Evolutionary conservation across 73 alveolate genomes (phyloP), one percentile per base, ranked within the genome.

Genomic region (Durusdinium trenchii): DNA sequence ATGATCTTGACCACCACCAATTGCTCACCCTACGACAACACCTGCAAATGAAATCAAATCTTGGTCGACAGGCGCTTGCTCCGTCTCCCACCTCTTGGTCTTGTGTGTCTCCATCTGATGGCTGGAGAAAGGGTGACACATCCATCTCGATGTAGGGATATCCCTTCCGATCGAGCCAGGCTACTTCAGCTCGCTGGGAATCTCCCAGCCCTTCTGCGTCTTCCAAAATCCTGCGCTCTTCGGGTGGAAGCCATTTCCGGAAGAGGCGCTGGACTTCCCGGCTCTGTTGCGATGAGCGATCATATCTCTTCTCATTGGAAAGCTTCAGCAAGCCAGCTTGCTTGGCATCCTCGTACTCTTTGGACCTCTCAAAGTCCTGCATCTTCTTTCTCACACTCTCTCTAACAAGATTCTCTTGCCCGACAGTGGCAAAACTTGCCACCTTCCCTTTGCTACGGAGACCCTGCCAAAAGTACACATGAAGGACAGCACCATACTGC

Each of bases 91-190:
- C n/a, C n/a, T n/a, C n/a, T n/a, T n/a, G n/a, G n/a, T n/a, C n/a
- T n/a, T n/a, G n/a, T n/a, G n/a, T n/a, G n/a, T n/a, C n/a, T n/a
- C n/a, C n/a, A n/a, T n/a, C n/a, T n/a, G n/a, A n/a, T n/a, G n/a
- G n/a, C n/a, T n/a, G n/a, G n/a, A n/a, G n/a, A n/a, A n/a, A n/a
- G n/a, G n/a, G n/a, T n/a, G n/a, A n/a, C n/a, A n/a, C n/a, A n/a
- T n/a, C n/a, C n/a, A 75, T 47, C n/a, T n/a, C n/a, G n/a, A n/a
- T n/a, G n/a, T n/a, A n/a, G n/a, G n/a, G n/a, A n/a, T n/a, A n/a
- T n/a, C 85, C 85, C 85, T 75, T 38, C 85, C 42, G 36, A 40
- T 75, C 85, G 52, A 75, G 85, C 85, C 85, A 75, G 32, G 85
- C 85, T n/a, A 75, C 85, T 75, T 75, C 85, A 1, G 85, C 85